These are phyloP conservation scores for Hyphodiscus sp. DNA, from an alignment of 2,329 filamentous ascomycete genomes.

Conservation along the genomic window DNA sequence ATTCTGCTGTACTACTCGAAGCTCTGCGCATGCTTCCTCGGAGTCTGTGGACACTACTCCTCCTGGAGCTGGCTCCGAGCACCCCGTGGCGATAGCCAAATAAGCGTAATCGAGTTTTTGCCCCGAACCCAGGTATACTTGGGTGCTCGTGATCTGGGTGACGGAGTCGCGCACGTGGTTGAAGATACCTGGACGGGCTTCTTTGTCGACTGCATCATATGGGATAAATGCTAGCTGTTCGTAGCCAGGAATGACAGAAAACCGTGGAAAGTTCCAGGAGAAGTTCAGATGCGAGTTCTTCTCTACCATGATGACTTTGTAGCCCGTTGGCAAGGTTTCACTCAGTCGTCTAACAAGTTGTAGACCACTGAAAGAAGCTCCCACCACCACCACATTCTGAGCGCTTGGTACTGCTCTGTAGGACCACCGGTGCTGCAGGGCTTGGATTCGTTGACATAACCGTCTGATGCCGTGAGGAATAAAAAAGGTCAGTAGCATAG, in stretches of 20 bases:
- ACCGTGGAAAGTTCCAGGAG: constrained; percentile 42
- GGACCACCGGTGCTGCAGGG: constrained; percentile 6
- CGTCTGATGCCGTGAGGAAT: constrained; percentile 20
- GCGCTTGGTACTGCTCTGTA: constrained; percentile 7
- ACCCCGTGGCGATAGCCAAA: constrained; percentile 39
- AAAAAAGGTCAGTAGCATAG: too few relatives aligned
- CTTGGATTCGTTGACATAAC: constrained; percentile 20
- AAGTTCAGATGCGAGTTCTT: constrained; percentile 47
- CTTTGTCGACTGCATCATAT: constrained; percentile 31
- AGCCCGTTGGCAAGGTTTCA: constrained; percentile 36
- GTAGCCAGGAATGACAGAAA: constrained; percentile 36
- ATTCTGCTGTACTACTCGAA: constrained; percentile 28
- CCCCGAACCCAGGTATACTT: constrained; percentile 31
- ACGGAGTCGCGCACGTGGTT: constrained; percentile 29
- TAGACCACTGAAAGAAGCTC: constrained; percentile 39
- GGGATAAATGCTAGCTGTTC: constrained; percentile 45
- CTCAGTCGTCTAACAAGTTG: constrained; percentile 31
- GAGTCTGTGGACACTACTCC: constrained; percentile 28
- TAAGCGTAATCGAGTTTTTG: constrained; percentile 34
- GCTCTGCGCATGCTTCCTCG: constrained; percentile 24
- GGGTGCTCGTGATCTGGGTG: constrained; percentile 22
- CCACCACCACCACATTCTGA: constrained; percentile 36
- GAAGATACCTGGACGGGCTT: constrained; percentile 30
- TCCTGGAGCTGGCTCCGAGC: constrained; percentile 28
- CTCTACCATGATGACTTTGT: constrained; percentile 41